phyloP scores from a whole-genome alignment of 73 alveolate species.

The Paramecium biaurelia region DNA sequence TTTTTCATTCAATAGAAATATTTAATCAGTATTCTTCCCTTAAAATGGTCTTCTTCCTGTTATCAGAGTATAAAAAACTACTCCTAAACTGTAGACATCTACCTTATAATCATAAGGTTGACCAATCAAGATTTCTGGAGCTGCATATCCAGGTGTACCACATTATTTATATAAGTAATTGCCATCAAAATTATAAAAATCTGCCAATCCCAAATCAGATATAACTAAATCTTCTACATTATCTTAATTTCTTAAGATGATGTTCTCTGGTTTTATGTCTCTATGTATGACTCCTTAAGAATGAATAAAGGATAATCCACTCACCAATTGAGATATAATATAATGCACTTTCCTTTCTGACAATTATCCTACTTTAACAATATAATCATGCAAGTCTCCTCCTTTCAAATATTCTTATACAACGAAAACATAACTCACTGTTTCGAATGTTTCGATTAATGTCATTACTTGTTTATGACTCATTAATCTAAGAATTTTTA shows the following conservation, averaged over 20 bases:
- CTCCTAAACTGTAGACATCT: conserved; percentile 65
- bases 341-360: background rate
- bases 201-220: conserved; percentile 44
- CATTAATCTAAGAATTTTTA: background rate
- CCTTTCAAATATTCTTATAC: background rate
- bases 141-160: conserved; percentile 56
- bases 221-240: background rate
- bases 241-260: conserved; percentile 42
- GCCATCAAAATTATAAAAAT: background rate
- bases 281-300: conserved; percentile 51
- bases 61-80: conserved; percentile 52
- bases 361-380: background rate
- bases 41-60: conserved; percentile 64
- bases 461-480: background rate
- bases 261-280: conserved; percentile 59
- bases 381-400: conserved; percentile 18
- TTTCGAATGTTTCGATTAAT: background rate
- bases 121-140: conserved; percentile 41
- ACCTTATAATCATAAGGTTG: conserved; percentile 53
- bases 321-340: background rate
- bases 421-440: background rate
- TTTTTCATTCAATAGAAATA: background rate
- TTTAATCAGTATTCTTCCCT: conserved; percentile 5
- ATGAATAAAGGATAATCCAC: background rate
- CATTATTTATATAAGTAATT: background rate